Evolutionary conservation across 179 eudicot genomes (phyloP).

Genomic region (Spinacia oleracea): DNA sequence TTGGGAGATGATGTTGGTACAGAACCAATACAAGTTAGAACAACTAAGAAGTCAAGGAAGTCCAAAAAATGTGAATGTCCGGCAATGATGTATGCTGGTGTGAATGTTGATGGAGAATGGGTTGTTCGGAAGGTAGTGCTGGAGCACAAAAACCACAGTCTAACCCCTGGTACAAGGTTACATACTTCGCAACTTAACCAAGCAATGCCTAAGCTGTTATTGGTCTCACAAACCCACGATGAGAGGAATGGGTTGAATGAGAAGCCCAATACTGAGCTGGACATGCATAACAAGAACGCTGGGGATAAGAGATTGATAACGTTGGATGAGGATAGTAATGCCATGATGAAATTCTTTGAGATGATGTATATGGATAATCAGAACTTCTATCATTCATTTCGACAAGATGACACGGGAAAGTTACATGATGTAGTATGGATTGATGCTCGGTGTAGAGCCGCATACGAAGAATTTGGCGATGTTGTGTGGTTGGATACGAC

Average conservation of each 20-base stretch:
- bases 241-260: neutral
- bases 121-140: neutral
- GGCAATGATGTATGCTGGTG: too few relatives aligned
- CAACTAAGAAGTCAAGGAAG: neutral
- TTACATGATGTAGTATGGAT: neutral
- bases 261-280: neutral
- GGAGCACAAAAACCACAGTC: neutral
- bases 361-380: neutral
- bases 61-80: neutral
- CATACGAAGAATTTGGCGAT: neutral
- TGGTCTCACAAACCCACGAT: neutral
- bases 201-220: too few relatives aligned
- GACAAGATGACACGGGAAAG: neutral
- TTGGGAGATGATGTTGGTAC: neutral
- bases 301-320: neutral
- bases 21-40: neutral
- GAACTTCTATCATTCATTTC: neutral
- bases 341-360: neutral
- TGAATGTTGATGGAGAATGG: neutral
- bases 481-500: neutral
- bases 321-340: neutral
- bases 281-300: neutral
- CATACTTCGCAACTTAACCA: neutral
- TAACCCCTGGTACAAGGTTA: neutral
- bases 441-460: neutral